These are phyloP conservation scores for Candida vaughaniae DNA, from an alignment of 805 yeast species.

Conservation along the genomic window DNA sequence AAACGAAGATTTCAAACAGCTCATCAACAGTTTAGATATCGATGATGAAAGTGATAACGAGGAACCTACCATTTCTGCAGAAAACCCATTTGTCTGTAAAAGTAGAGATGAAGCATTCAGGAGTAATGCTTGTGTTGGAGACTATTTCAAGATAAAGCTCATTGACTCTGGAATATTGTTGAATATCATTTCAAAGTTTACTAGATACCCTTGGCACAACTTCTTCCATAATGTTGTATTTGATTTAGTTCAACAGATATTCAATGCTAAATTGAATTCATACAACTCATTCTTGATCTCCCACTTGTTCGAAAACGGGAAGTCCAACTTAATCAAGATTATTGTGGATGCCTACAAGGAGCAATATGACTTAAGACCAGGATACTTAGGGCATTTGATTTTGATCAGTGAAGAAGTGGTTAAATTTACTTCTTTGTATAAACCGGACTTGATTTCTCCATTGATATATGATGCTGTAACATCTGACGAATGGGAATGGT, in stretches of 20 bases:
- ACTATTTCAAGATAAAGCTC: conserved; percentile 76
- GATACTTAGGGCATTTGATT: conserved; percentile 96
- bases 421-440: conserved; percentile 67
- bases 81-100: conserved; percentile 41
- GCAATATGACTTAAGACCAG: conserved; percentile 60
- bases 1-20: conserved; percentile 19
- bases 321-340: conserved; percentile 24
- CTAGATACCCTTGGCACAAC: conserved; percentile 93
- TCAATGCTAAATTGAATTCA: conserved; percentile 89
- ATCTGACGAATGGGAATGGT: conserved; percentile 52
- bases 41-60: conserved; percentile 44
- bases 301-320: conserved; percentile 22
- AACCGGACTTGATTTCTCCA: conserved; percentile 59
- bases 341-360: conserved; percentile 27
- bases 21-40: conserved; percentile 24
- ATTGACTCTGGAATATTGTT: conserved; percentile 70
- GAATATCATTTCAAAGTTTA: conserved; percentile 70
- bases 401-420: conserved; percentile 94
- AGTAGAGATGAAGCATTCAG: conserved; percentile 39
- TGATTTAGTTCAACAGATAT: conserved; percentile 91
- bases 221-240: conserved; percentile 96
- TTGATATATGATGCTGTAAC: conserved; percentile 47
- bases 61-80: conserved; percentile 43
- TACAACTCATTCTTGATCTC: conserved; percentile 59
- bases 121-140: conserved; percentile 75